Conservation (phyloP, 371 early-diverging fungal species). For the Mucor lusitanicus region DNA sequence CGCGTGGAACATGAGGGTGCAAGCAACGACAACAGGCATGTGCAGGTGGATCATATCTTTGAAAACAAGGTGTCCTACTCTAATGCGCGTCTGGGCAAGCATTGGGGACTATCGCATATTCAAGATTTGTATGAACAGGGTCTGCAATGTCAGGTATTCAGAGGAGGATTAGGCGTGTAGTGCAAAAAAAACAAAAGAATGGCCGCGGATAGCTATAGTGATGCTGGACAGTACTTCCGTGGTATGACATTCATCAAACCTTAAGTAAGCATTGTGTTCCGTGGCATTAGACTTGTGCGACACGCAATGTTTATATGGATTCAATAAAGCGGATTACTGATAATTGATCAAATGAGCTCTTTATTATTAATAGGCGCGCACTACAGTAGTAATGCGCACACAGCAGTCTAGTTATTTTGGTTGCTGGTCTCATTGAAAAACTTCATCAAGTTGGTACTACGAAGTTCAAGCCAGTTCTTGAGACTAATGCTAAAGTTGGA, state of each 20-base stretch:
- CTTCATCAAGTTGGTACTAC: constrained; percentile 5
- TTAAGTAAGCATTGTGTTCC: background rate
- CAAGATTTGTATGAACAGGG: background rate
- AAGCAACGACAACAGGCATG: background rate
- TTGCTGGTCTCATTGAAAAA: constrained; percentile 9
- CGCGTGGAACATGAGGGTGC: background rate
- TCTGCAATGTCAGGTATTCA: background rate
- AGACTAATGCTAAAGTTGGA: background rate
- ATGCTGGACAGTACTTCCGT: background rate
- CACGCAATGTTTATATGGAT: too few species aligned
- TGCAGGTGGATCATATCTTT: background rate
- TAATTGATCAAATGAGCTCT: too few species aligned
- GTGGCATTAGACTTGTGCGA: background rate
- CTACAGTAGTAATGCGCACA: too few species aligned
- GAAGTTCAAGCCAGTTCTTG: constrained; percentile 7
- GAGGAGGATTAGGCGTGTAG: background rate
- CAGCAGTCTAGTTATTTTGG: background rate
- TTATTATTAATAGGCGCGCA: too few species aligned
- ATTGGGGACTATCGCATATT: background rate
- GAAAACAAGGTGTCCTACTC: background rate
- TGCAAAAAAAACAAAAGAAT: background rate
- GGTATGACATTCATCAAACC: too few species aligned
- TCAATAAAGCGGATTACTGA: too few species aligned
- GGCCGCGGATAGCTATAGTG: background rate
- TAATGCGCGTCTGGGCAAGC: background rate